Evolutionary conservation across 2,329 filamentous ascomycete genomes (phyloP).

Genomic region (Xylariomycetidae sp.): DNA sequence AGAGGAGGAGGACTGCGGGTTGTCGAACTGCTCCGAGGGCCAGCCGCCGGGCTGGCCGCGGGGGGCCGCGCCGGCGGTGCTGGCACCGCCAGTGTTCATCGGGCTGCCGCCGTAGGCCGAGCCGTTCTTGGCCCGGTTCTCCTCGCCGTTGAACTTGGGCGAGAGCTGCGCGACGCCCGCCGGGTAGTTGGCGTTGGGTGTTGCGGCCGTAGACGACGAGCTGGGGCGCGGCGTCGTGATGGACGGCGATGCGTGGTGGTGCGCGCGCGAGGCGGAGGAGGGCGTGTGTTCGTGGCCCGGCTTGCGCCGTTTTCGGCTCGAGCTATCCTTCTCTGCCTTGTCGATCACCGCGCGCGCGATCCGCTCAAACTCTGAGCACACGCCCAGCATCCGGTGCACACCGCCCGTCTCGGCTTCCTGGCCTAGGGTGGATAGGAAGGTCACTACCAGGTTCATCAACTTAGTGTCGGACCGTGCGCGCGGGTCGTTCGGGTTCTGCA

Average conservation of each 20-base stretch:
- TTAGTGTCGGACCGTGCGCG: conserved; percentile 83
- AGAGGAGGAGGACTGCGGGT: conserved; percentile 5
- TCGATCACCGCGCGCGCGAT: conserved; percentile 89
- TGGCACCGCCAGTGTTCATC: conserved; percentile 30
- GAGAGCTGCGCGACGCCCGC: conserved; percentile 18
- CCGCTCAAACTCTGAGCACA: conserved; percentile 94
- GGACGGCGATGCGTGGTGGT: conserved; percentile 17
- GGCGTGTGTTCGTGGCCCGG: conserved; percentile 12
- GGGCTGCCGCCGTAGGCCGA: conserved; percentile 32
- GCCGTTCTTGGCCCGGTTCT: conserved; percentile 20
- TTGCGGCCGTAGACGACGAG: conserved; percentile 21
- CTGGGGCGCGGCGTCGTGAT: conserved; percentile 9
- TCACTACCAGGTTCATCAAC: conserved; percentile 88
- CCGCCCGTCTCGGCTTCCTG: conserved; percentile 84
- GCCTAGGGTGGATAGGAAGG: conserved; percentile 83
- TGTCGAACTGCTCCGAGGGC: conserved; percentile 38
- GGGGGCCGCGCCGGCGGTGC: conserved; percentile 38
- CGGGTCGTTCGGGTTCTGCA: conserved; percentile 89
- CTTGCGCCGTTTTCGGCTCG: conserved; percentile 79
- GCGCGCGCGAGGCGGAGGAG: conserved; percentile 7
- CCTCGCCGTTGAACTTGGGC: conserved; percentile 28
- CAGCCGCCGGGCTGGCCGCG: conserved; percentile 38
- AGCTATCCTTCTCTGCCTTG: conserved; percentile 79
- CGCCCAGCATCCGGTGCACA: conserved; percentile 86
- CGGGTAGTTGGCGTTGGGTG: conserved; percentile 26